Conservation (phyloP, 139 green algal species). For the Pycnococcus provasolii region DNA sequence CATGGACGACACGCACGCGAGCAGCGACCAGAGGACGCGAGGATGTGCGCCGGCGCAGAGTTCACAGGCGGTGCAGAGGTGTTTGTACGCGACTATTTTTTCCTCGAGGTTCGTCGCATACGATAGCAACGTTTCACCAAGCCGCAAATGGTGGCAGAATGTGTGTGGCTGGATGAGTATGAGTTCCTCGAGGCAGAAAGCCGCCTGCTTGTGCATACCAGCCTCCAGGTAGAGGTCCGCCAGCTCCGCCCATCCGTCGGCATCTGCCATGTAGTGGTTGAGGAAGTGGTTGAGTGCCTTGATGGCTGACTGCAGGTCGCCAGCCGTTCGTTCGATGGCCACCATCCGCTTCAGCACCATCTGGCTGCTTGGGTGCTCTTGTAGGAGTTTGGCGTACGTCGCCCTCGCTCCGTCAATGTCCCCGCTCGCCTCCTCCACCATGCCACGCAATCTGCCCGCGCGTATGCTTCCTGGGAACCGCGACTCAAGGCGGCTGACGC, state of each 20-base stretch:
- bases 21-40: too few species aligned
- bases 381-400: constrained; percentile 1
- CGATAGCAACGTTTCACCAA: too few species aligned
- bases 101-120: too few species aligned
- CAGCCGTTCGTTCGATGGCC: not conserved
- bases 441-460: not conserved
- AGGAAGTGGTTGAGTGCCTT: constrained; percentile 5
- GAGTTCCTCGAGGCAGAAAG: constrained; percentile 13
- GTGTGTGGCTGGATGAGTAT: not conserved
- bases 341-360: constrained; percentile 4
- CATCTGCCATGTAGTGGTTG: constrained; percentile 1
- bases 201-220: constrained; percentile 15
- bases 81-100: too few species aligned
- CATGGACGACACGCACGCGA: too few species aligned
- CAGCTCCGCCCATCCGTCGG: constrained; percentile 3
- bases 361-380: constrained; percentile 7
- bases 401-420: not conserved
- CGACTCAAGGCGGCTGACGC: not conserved
- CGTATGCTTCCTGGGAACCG: not conserved
- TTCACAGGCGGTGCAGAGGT: too few species aligned
- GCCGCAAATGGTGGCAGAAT: not conserved
- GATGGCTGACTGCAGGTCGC: not conserved
- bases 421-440: not conserved
- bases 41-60: too few species aligned
- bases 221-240: constrained; percentile 1